Evolutionary conservation across 139 green algal species (phyloP).

Genomic region (Chlamydomonas sp.): DNA sequence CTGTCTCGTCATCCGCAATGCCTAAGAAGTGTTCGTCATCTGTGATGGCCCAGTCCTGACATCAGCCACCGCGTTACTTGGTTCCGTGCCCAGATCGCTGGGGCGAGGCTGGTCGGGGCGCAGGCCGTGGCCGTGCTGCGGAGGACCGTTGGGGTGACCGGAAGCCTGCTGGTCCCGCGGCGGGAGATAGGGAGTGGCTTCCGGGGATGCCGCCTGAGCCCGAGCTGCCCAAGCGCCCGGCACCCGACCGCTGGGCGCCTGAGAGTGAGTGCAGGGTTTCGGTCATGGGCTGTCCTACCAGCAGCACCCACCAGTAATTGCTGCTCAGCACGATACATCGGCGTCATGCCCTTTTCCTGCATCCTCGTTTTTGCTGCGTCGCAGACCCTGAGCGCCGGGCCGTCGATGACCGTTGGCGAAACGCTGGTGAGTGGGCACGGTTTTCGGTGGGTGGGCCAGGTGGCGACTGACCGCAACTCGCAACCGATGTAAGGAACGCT

Average conservation of each 20-base stretch:
- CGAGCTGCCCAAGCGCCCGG: conserved; percentile 37
- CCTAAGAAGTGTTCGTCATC: too few relatives aligned
- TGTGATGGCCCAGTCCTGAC: too few relatives aligned
- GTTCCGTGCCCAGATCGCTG: conserved; percentile 18
- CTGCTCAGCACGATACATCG: too few relatives aligned
- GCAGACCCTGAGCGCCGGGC: conserved; percentile 8
- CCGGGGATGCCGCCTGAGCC: conserved; percentile 33
- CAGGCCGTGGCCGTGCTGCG: background rate
- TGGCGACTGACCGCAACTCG: too few relatives aligned
- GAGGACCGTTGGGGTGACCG: conserved; percentile 25
- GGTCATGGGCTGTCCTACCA: too few relatives aligned
- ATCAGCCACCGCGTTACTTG: background rate
- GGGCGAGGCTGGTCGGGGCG: conserved; percentile 14
- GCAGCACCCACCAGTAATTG: too few relatives aligned
- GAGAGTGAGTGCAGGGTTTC: background rate
- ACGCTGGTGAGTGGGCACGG: background rate
- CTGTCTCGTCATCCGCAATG: too few relatives aligned
- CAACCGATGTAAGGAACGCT: too few relatives aligned
- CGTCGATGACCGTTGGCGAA: conserved; percentile 25
- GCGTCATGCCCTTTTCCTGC: too few relatives aligned
- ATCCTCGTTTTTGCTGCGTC: background rate
- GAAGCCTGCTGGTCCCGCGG: background rate
- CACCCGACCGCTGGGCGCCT: conserved; percentile 15
- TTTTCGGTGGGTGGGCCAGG: too few relatives aligned
- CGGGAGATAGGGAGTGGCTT: conserved; percentile 23